Base-by-base conservation (phyloP, 352 stramenopile species). In the Phytophthora multivora region DNA sequence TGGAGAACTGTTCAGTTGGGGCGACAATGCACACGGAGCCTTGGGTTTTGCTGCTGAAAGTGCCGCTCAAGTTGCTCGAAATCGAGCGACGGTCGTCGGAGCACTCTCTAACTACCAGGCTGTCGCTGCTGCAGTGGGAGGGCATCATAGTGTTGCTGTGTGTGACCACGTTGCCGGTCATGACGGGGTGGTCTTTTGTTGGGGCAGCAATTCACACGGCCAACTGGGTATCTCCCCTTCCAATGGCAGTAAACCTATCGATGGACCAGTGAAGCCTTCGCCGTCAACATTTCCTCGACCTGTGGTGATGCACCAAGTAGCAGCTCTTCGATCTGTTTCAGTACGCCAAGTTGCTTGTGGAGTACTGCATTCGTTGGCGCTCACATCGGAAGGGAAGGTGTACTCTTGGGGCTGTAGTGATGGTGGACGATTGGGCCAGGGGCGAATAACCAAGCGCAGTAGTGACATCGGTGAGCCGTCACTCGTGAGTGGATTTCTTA, bases 401-500 rank as follows among this genome's bases (percentile, higher is more conserved):
- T 98, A 90, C 62, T 89, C 92, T 1, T 99, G 96, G 93, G 97
- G 97, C 10, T 97, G 86, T 69, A 93, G 82, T 43, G 96, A 99
- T 60, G 94, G 85, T 21, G 81, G 83, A 3, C 63, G 80, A 23
- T 77, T 92, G n/a, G 79, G 77, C 0, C 71, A 71, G 2, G 71
- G 73, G 11, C 26, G 49, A 36, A 16, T 25, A 30, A 38, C 55
- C 52, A 69, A 59, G 31, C 38, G 25, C n/a, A 59, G 19, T 19
- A 54, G 59, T 18, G 48, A 80, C 46, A 30, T 61, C n/a, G 59
- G 25, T 19, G 59, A 71, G 19, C 81, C 81, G 2, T 57, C 71
- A 23, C 63, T 78, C 7, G 51, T 90, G 0, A 47, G 50, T 12
- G 83, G 83, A 0, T 26, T 40, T 10, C 63, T 92, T 3, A 36